These are phyloP conservation scores for Vaccinium myrtillus DNA, from an alignment of 148 eudicot genomes.

Conservation along the genomic window DNA sequence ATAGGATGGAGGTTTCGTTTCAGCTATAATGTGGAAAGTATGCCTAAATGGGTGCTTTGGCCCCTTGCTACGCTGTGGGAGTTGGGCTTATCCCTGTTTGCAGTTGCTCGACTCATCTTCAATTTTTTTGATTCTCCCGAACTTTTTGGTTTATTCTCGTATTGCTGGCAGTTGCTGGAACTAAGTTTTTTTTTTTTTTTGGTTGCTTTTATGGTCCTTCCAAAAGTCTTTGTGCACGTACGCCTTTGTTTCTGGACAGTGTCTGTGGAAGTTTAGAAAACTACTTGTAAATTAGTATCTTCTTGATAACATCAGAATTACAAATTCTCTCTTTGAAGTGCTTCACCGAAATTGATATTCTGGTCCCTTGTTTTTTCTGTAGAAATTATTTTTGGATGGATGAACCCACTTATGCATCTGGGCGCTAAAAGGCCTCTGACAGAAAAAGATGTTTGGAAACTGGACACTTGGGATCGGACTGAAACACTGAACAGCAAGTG, in stretches of 20 bases:
- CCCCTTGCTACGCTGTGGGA: not conserved
- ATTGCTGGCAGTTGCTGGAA: not conserved
- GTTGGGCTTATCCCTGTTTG: not conserved
- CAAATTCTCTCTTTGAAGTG: not conserved
- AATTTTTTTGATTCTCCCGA: not conserved
- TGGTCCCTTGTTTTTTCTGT: constrained; percentile 22
- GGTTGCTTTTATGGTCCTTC: not conserved
- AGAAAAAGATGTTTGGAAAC: constrained; percentile 95
- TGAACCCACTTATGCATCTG: constrained; percentile 76
- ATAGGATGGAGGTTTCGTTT: not conserved
- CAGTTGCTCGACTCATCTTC: not conserved
- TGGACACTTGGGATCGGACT: constrained; percentile 89
- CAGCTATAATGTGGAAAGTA: constrained; percentile 11
- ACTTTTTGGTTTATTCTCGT: constrained; percentile 2
- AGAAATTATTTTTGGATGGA: constrained; percentile 82
- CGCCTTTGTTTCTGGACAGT: not conserved
- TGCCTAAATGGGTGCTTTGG: not conserved
- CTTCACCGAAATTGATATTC: constrained; percentile 13
- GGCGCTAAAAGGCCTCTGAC: constrained; percentile 91
- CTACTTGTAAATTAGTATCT: not conserved
- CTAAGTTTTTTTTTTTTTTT: not conserved
- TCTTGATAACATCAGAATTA: not conserved
- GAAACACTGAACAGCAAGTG: constrained; percentile 81
- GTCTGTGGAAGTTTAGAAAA: not conserved
- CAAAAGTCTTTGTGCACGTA: not conserved